A percentile compares a stretch with the other conserved stretches of the same genome.
Evolutionary conservation across 140 eudicot genomes (phyloP).

Genomic region (Cichorium intybus): DNA sequence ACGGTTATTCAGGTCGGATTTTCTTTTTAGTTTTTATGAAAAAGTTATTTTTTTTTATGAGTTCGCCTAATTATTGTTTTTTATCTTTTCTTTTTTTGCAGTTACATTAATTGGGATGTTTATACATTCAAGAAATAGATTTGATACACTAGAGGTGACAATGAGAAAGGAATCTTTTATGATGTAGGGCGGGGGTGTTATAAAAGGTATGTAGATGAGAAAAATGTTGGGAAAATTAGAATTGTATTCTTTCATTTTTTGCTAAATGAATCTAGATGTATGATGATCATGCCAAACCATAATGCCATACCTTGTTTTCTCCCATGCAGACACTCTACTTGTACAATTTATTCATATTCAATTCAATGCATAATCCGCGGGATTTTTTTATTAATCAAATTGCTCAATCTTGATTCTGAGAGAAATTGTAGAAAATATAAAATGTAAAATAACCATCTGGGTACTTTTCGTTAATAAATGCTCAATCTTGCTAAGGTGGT

Average conservation of each 20-base stretch:
- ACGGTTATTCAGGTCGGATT: constrained; percentile 18
- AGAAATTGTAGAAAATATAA: too few relatives aligned
- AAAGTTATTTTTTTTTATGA: not conserved
- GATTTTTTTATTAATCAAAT: too few relatives aligned
- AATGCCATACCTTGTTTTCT: constrained; percentile 20
- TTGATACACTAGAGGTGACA: constrained; percentile 7
- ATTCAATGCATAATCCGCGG: not conserved
- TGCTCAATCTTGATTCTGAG: too few relatives aligned
- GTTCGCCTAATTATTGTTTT: not conserved
- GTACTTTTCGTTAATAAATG: too few relatives aligned
- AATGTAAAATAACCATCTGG: too few relatives aligned
- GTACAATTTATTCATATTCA: constrained; percentile 16
- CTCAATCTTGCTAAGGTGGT: not conserved
- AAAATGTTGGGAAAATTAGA: constrained; percentile 8
- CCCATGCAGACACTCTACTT: constrained; percentile 12
- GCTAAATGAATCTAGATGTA: constrained; percentile 21
- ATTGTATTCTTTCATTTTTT: constrained; percentile 40
- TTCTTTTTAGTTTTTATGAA: not conserved
- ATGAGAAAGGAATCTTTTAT: constrained; percentile 19
- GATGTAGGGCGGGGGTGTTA: constrained; percentile 20
- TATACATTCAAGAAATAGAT: constrained; percentile 23
- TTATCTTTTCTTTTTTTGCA: constrained; percentile 13
- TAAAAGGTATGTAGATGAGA: constrained; percentile 48
- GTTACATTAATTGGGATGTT: constrained; percentile 17
- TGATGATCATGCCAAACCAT: constrained; percentile 22